phyloP scores from a whole-genome alignment of 495 filamentous ascomycete genomes.

The Aspergillus indologenus region DNA sequence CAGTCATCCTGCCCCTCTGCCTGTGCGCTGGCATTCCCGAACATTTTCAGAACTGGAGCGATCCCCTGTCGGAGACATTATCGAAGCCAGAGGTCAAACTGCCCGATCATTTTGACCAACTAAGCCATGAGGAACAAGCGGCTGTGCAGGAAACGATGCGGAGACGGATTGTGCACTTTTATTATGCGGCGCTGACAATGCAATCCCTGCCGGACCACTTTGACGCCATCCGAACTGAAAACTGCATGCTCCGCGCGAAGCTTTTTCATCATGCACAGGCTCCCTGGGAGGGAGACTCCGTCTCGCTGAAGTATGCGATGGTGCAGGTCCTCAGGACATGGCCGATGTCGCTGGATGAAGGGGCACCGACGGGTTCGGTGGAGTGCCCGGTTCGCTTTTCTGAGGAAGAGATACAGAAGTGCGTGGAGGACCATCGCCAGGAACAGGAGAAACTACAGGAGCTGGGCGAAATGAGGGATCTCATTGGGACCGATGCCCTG shows the following conservation, averaged over 20 bases:
- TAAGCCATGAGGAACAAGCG: constrained; percentile 18
- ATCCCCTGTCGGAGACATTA: constrained; percentile 26
- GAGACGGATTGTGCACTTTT: constrained; percentile 27
- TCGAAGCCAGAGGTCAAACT: constrained; percentile 24
- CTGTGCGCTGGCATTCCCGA: constrained; percentile 29
- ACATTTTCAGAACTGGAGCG: constrained; percentile 33
- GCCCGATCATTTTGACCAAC: constrained; percentile 20
- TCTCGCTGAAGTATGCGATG: constrained; percentile 21
- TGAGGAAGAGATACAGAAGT: constrained; percentile 17
- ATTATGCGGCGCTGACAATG: constrained; percentile 28
- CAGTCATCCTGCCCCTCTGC: constrained; percentile 27
- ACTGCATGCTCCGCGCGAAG: constrained; percentile 26
- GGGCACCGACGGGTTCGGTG: constrained; percentile 4
- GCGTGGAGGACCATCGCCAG: constrained; percentile 11
- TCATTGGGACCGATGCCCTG: constrained; percentile 25
- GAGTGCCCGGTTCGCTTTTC: constrained; percentile 22
- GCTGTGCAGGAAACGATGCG: constrained; percentile 24
- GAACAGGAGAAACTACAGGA: constrained; percentile 26
- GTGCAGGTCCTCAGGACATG: constrained; percentile 20
- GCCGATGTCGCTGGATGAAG: constrained; percentile 20
- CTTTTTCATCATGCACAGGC: constrained; percentile 20
- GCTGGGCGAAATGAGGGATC: constrained; percentile 24
- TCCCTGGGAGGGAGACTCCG: constrained; percentile 26
- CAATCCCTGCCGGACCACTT: constrained; percentile 26
- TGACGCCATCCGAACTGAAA: constrained; percentile 22